Evolutionary conservation across 768 basidiomycete genomes (phyloP), one percentile per base, ranked within the genome.

Genomic region (Naganishia randhawae): DNA sequence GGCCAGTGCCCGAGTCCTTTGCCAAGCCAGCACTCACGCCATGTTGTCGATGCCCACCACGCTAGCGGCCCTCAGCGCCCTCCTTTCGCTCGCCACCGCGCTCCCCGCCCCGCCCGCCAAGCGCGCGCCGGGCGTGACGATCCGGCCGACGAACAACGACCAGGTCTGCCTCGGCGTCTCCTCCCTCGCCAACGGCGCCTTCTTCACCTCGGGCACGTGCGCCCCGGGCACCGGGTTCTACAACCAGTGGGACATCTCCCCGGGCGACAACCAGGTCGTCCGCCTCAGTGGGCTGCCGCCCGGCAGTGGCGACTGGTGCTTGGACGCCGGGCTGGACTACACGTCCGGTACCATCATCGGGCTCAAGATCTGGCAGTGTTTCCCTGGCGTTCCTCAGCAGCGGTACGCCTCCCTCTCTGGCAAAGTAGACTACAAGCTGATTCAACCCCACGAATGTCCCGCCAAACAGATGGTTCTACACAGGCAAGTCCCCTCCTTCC

Each of bases 321-420:
- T 61, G 57, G 57, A 61, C 29, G 57, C 57, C 27, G 57, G 57
- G 9, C 29, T 61, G 39, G 57, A 61, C 16, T 61, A 39, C n/a
- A 61, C 35, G 1, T 39, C 35, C 5, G 57, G 57, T 4, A 4
- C n/a, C 17, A 61, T 61, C 22, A 25, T 61, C 14, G 16, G n/a
- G 7, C 8, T 61, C n/a, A 61, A 61, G 57, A 61, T 61, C 37
- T 61, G 57, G 57, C 35, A 39, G n/a, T 61, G 57, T n/a, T 61
- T n/a, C 25, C 57, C 57, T 3, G 57, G 57, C 10, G 19, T 61
- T 13, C 57, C 57, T 25, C 57, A 61, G 25, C 57, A 61, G 57
- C 37, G 57, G 57, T 61, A 25, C 22, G 57, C 25, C n/a, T 22
- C 19, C n/a, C n/a, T n/a, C n/a, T n/a, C n/a, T n/a, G n/a, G n/a